These are phyloP conservation scores for Microsporum ferrugineum DNA, from an alignment of 2,329 filamentous ascomycete genomes.

Conservation along the genomic window DNA sequence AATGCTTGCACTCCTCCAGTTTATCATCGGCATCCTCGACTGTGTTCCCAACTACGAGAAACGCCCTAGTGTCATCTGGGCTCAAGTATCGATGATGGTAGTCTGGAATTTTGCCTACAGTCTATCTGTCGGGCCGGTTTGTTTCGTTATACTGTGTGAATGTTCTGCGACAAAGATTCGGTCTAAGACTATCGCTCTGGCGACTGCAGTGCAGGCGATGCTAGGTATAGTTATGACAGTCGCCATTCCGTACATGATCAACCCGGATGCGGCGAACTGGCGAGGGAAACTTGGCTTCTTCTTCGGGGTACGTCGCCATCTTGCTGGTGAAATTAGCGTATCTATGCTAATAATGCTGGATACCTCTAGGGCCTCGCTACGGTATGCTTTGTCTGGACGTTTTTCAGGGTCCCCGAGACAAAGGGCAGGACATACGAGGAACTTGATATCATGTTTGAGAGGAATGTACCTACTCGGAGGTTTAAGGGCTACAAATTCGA, in stretches of 20 bases:
- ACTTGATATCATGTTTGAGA: slow-evolving; percentile 34
- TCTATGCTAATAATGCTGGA: neutral
- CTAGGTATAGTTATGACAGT: slow-evolving; percentile 33
- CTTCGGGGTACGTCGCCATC: slow-evolving; percentile 18
- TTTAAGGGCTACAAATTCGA: slow-evolving; percentile 21
- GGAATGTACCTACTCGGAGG: slow-evolving; percentile 28
- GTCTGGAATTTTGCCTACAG: slow-evolving; percentile 33
- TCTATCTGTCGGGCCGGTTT: slow-evolving; percentile 31
- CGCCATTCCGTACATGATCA: slow-evolving; percentile 33
- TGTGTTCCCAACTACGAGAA: slow-evolving; percentile 24
- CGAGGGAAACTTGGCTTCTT: slow-evolving; percentile 28
- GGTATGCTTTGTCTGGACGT: slow-evolving; percentile 15
- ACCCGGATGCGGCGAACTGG: slow-evolving; percentile 26
- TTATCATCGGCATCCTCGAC: slow-evolving; percentile 34
- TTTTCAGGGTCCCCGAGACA: slow-evolving; percentile 18
- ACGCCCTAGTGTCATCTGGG: slow-evolving; percentile 19
- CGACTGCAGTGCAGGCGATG: slow-evolving; percentile 30
- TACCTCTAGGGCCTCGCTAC: slow-evolving; percentile 9
- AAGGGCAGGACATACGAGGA: slow-evolving; percentile 16
- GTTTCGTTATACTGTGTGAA: slow-evolving; percentile 39
- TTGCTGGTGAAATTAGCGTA: neutral
- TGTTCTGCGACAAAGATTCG: slow-evolving; percentile 34
- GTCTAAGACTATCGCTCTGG: slow-evolving; percentile 37
- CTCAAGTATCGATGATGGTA: slow-evolving; percentile 27
- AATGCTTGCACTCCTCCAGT: slow-evolving; percentile 22